Base-by-base conservation (phyloP, 805 yeast species). In the Yamadazyma insecticola region DNA sequence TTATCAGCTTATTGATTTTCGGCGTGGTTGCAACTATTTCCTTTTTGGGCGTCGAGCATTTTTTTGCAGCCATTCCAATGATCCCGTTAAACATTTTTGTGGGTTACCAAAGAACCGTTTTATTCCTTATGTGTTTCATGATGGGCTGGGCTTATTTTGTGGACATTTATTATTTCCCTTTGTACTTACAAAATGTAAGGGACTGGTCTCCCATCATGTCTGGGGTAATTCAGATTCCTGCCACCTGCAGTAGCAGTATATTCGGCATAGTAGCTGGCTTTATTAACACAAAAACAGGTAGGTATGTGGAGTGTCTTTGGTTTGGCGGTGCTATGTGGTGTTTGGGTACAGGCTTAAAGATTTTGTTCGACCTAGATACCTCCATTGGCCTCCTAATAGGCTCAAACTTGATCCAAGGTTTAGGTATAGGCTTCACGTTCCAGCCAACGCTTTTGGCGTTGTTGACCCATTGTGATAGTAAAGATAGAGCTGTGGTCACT, bases 361-460 rank as follows among this genome's bases (percentile, higher is more conserved):
- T 57, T 0, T 50, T 53, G 29, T 58, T 59, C 47, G 47, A 46
- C 20, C 40, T 47, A 4, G 32, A 57, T 6, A 44, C 60, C 6
- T 48, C 47, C 13, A 63, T 52, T 3, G 70, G 60, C 1, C 50
- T 42, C 12, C 29, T 67, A 23, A 55, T 50, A 16, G 39, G 40
- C 2, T 20, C 44, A 4, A 34, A 38, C 16, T 25, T 44, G 21
- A 26, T 47, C 30, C 49, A 35, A 39, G 51, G 50, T 42, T 30
- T 51, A 3, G 81, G 80, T 0, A 57, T 63, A 6, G 81, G 76
- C 1, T 57, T 59, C 30, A 64, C 71, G n/a, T 73, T 74, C 56
- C 79, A 74, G 46, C 78, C 79, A 3, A 66, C 74, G 0, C 56
- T 74, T 49, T 67, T 74, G 11, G 80, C 78, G 0, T 77, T 63